Conservation (phyloP, 1,139 yeast species). For the Suhomyces ambrosiae region DNA sequence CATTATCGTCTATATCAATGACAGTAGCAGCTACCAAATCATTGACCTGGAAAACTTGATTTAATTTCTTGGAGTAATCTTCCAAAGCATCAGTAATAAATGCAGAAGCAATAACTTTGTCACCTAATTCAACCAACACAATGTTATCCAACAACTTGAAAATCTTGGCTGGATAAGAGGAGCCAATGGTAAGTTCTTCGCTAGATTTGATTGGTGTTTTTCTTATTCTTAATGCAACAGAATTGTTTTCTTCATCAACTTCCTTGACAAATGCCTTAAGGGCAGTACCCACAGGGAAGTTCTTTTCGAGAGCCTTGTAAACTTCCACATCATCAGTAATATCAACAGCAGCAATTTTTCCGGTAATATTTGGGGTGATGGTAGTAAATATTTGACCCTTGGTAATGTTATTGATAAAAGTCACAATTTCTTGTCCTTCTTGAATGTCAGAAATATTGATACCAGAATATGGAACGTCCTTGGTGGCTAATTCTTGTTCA, state of each 20-base stretch:
- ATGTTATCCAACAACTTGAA: slow-evolving; percentile 62
- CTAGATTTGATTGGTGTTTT: slow-evolving; percentile 40
- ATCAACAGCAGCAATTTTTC: slow-evolving; percentile 69
- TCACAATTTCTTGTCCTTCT: slow-evolving; percentile 47
- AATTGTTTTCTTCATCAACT: slow-evolving; percentile 55
- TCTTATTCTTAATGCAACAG: slow-evolving; percentile 56
- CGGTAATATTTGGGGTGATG: slow-evolving; percentile 67
- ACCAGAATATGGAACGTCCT: slow-evolving; percentile 26
- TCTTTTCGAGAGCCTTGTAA: slow-evolving; percentile 53
- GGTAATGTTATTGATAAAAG: slow-evolving; percentile 56
- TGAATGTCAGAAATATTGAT: slow-evolving; percentile 41
- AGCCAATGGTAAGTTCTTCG: slow-evolving; percentile 60
- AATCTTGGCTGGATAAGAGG: slow-evolving; percentile 64
- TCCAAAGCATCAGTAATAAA: slow-evolving; percentile 78
- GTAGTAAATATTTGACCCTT: slow-evolving; percentile 67
- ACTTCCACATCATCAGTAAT: slow-evolving; percentile 57
- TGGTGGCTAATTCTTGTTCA: slow-evolving; percentile 28
- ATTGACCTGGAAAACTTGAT: slow-evolving; percentile 54
- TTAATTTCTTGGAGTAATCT: slow-evolving; percentile 61
- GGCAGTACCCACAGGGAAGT: slow-evolving; percentile 73
- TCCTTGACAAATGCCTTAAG: slow-evolving; percentile 59
- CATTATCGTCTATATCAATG: slow-evolving; percentile 55
- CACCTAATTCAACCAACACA: slow-evolving; percentile 69
- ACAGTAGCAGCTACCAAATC: slow-evolving; percentile 66
- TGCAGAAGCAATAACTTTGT: slow-evolving; percentile 63